Evolutionary conservation across 352 stramenopile species (phyloP).

Genomic region (Globisporangium sylvaticum): DNA sequence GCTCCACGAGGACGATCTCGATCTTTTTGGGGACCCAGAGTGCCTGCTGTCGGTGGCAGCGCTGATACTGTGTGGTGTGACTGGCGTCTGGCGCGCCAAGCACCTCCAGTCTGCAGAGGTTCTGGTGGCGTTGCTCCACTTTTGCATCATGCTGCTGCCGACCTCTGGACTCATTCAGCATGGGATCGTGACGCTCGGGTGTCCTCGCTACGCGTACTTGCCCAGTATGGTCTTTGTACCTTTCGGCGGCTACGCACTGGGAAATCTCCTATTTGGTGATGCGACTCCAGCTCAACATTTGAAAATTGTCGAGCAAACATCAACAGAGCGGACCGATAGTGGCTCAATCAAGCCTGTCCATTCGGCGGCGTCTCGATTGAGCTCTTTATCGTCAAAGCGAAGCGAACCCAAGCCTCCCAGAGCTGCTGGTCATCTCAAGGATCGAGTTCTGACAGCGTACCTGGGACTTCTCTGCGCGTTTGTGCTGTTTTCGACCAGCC

Average conservation of each 20-base stretch:
- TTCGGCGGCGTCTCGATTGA: not conserved
- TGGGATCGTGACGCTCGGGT: conserved; percentile 44
- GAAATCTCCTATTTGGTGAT: conserved; percentile 13
- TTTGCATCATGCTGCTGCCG: conserved; percentile 45
- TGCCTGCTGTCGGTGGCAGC: conserved; percentile 26
- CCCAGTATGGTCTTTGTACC: conserved; percentile 37
- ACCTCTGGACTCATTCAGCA: conserved; percentile 69
- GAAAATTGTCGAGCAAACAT: not conserved
- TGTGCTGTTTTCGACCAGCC: conserved; percentile 22
- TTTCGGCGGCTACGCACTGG: conserved; percentile 25
- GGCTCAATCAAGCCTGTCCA: not conserved
- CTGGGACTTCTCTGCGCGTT: not conserved
- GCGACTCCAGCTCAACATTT: not conserved
- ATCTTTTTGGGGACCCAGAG: conserved; percentile 24
- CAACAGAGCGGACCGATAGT: not conserved
- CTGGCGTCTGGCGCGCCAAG: not conserved
- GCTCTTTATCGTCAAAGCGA: not conserved
- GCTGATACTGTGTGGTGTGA: conserved; percentile 13
- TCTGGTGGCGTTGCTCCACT: conserved; percentile 32
- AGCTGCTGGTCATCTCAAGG: not conserved
- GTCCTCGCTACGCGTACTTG: conserved; percentile 72
- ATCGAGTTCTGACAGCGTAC: not conserved
- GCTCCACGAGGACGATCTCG: conserved; percentile 30
- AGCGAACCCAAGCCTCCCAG: not conserved
- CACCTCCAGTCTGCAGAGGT: conserved; percentile 10